Evolutionary conservation across 495 filamentous ascomycete genomes (phyloP).

Genomic region (Stereocaulon alpinum): DNA sequence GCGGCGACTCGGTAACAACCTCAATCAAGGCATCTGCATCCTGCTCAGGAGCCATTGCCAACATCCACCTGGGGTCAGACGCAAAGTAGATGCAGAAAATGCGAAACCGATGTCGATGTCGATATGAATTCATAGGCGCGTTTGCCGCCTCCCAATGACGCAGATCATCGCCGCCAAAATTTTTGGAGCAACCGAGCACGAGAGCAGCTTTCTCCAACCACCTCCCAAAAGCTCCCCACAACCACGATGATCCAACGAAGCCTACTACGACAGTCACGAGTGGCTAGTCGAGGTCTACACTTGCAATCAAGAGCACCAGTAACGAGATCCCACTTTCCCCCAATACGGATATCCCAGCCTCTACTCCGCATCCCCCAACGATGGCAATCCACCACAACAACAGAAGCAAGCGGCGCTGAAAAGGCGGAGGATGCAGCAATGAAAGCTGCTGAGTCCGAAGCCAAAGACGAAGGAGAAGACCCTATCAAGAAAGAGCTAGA

Average conservation of each 20-base stretch:
- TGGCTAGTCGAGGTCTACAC: neutral
- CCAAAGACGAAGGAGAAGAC: constrained; percentile 35
- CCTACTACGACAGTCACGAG: constrained; percentile 14
- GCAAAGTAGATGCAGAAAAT: neutral
- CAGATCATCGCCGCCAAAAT: constrained; percentile 8
- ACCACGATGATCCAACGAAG: constrained; percentile 22
- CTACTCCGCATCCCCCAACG: constrained; percentile 6
- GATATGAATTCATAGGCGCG: neutral
- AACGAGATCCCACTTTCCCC: constrained; percentile 7
- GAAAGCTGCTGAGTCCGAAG: constrained; percentile 13
- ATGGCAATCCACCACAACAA: constrained; percentile 16
- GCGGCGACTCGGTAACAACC: no score
- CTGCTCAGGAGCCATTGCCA: neutral
- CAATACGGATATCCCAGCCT: constrained; percentile 12
- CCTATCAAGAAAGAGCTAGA: constrained; percentile 57
- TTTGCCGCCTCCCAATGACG: constrained; percentile 14
- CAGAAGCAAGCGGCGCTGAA: constrained; percentile 18
- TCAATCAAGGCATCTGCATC: no score
- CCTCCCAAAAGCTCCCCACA: neutral
- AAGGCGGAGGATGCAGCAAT: constrained; percentile 28
- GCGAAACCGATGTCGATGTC: neutral
- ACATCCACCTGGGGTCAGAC: no score
- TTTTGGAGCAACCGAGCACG: neutral
- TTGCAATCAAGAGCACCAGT: neutral
- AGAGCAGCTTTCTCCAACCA: neutral